phyloP scores from a whole-genome alignment of 495 filamentous ascomycete genomes.

The Aspergillus heteromorphus region DNA sequence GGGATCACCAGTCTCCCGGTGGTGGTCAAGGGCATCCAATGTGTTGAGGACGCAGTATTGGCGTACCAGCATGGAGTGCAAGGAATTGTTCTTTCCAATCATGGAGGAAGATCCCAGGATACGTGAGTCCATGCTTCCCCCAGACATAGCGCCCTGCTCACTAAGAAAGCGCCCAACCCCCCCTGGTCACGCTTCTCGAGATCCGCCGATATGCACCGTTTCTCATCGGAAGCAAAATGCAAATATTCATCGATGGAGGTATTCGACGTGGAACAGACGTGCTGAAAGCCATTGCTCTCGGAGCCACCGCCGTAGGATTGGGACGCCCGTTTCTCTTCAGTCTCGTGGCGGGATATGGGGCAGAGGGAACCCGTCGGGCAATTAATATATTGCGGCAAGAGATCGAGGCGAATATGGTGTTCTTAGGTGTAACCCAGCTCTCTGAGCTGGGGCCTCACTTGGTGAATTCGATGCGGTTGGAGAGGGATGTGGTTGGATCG shows the following conservation, averaged over 20 bases:
- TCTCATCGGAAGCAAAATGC: slow-evolving; percentile 56
- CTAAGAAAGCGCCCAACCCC: slow-evolving; percentile 72
- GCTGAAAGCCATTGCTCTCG: slow-evolving; percentile 80
- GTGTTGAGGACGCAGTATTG: slow-evolving; percentile 77
- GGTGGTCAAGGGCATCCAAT: slow-evolving; percentile 83
- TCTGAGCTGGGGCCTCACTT: slow-evolving; percentile 27
- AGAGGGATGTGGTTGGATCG: slow-evolving; percentile 29
- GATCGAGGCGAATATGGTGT: slow-evolving; percentile 37
- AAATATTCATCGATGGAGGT: slow-evolving; percentile 81
- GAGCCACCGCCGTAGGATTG: slow-evolving; percentile 79
- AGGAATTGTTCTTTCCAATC: slow-evolving; percentile 65
- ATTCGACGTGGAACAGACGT: slow-evolving; percentile 81
- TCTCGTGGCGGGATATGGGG: slow-evolving; percentile 57
- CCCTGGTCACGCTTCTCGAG: slow-evolving; percentile 61
- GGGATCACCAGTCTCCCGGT: slow-evolving; percentile 79
- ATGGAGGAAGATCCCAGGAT: slow-evolving; percentile 45
- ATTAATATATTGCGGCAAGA: slow-evolving; percentile 33
- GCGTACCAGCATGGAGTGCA: slow-evolving; percentile 66
- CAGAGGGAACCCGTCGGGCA: slow-evolving; percentile 28
- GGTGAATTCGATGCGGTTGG: slow-evolving; percentile 32
- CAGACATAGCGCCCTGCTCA: slow-evolving; percentile 48
- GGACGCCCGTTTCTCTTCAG: slow-evolving; percentile 82
- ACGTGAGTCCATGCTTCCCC: slow-evolving; percentile 23
- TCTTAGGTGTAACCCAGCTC: slow-evolving; percentile 26
- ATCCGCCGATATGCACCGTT: slow-evolving; percentile 61